Percentiles rank a stretch among this genome's conserved stretches.
Evolutionary conservation across 805 yeast species (phyloP).

Genomic region (Wickerhamiella australiensis): DNA sequence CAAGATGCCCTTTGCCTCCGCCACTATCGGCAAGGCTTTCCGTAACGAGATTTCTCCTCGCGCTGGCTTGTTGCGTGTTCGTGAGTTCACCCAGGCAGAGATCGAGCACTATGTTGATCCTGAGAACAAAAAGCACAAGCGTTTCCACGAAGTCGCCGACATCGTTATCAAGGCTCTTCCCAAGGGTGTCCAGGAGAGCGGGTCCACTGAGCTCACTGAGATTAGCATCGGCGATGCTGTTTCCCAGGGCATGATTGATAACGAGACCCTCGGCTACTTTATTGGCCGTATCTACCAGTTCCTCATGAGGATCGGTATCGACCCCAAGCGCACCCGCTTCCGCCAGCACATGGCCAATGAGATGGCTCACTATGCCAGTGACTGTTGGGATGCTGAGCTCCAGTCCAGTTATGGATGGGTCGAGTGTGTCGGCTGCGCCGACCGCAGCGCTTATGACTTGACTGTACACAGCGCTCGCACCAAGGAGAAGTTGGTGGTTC

Average conservation of each 20-base stretch:
- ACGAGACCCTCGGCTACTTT: slow-evolving; percentile 94
- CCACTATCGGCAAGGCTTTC: slow-evolving; percentile 96
- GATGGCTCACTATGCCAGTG: slow-evolving; percentile 99
- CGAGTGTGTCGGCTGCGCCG: slow-evolving; percentile 99
- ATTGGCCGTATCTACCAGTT: slow-evolving; percentile 84
- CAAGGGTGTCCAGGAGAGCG: slow-evolving; percentile 75
- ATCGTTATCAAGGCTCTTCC: slow-evolving; percentile 69
- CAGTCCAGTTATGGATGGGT: slow-evolving; percentile 97
- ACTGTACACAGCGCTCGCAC: slow-evolving; percentile 92
- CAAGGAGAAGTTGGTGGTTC: slow-evolving; percentile 86
- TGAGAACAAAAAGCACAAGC: slow-evolving; percentile 64
- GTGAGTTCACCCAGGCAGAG: slow-evolving; percentile 99
- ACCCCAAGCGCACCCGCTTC: slow-evolving; percentile 72
- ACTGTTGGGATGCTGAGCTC: slow-evolving; percentile 99
- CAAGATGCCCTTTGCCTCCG: slow-evolving; percentile 99
- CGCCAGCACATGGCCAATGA: slow-evolving; percentile 98
- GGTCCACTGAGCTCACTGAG: slow-evolving; percentile 54
- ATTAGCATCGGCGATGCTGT: slow-evolving; percentile 88
- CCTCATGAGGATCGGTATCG: slow-evolving; percentile 81
- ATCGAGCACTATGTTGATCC: slow-evolving; percentile 98
- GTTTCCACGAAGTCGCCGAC: slow-evolving; percentile 65
- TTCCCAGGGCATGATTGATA: slow-evolving; percentile 73
- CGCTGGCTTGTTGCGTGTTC: slow-evolving; percentile 92
- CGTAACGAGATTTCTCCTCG: slow-evolving; percentile 98
- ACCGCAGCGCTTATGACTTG: slow-evolving; percentile 95